Evolutionary conservation across 129 eudicot genomes (phyloP), one percentile per base, ranked within the genome.

Genomic region (Daucus carota): DNA sequence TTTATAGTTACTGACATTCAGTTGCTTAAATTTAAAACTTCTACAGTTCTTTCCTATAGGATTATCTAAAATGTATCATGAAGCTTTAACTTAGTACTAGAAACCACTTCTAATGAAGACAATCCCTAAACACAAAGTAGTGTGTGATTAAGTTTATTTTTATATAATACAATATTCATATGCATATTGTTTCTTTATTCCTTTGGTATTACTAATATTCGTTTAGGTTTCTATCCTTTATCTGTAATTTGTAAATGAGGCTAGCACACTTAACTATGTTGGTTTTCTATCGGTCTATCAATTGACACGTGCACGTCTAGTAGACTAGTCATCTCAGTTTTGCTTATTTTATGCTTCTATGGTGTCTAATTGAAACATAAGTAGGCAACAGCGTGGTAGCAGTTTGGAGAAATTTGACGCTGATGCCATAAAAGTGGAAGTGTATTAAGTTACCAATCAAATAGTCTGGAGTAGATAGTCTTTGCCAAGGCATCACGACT

Each of bases 401-500:
- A 69, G 31, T 43, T 33, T 50, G 50, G 29, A 76, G 73, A 31
- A 44, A 65, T 72, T 63, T 47, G 66, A 9, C 11, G n/a, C 48
- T 10, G 69, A n/a, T 44, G 48, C 18, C 60, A 32, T 18, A 42
- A 17, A 45, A 34, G 41, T 15, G 28, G 28, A 22, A 41, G 76
- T 70, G 29, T 72, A 43, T n/a, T 6, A 57, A 43, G 9, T 81
- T 84, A 95, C 99, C 99, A 95, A 72, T 95, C 99, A 84, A 95
- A 95, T 33, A 95, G 81, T 86, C 99, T 87, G 74, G 97, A 95
- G 81, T 95, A 95, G 31, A 92, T 78, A 47, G 99, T 95, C 78
- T 95, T 95, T 80, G 99, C 97, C 31, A 95, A 83, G 76, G 97
- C 99, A 84, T 95, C 99, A 45, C 99, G 87, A 88, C 97, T 95